phyloP scores from a whole-genome alignment of 169 alveolate genomes.

The Babesia ovata region DNA sequence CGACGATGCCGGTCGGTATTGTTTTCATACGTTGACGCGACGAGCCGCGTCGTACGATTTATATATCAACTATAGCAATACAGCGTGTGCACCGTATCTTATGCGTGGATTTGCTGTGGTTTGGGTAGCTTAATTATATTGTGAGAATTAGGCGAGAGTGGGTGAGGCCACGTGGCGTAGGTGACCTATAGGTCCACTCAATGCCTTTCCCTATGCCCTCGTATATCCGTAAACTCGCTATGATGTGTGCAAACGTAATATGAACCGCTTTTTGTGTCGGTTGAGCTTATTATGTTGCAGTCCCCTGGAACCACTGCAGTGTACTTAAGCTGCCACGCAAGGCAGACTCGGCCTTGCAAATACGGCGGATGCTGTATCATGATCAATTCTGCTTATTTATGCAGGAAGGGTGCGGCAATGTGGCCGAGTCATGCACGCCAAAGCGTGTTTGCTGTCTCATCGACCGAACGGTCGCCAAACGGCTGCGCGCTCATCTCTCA shows the following conservation, averaged over 20 bases:
- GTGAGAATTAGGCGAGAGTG: too few species aligned
- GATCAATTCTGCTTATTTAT: conserved; percentile 28
- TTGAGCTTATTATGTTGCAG: not conserved
- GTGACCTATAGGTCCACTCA: too few species aligned
- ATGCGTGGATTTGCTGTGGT: too few species aligned
- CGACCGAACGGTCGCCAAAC: conserved; percentile 18
- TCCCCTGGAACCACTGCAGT: conserved; percentile 35
- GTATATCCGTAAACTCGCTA: too few species aligned
- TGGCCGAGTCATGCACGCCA: conserved; percentile 19
- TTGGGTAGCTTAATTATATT: too few species aligned
- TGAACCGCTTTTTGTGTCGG: too few species aligned
- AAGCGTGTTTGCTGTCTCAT: conserved; percentile 23
- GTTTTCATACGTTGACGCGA: not conserved
- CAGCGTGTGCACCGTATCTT: too few species aligned
- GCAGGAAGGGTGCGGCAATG: conserved; percentile 35
- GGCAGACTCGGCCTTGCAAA: conserved; percentile 25
- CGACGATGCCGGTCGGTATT: conserved; percentile 4
- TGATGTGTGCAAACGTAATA: too few species aligned
- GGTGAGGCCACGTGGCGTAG: too few species aligned
- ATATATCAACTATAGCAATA: too few species aligned
- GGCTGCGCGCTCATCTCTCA: conserved; percentile 16
- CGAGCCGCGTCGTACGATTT: too few species aligned
- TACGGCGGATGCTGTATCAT: conserved; percentile 36
- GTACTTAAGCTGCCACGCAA: conserved; percentile 33
- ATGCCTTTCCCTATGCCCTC: too few species aligned